These are phyloP conservation scores for Salinomyces thailandicus DNA, from an alignment of 2,329 filamentous ascomycete genomes.

Conservation along the genomic window DNA sequence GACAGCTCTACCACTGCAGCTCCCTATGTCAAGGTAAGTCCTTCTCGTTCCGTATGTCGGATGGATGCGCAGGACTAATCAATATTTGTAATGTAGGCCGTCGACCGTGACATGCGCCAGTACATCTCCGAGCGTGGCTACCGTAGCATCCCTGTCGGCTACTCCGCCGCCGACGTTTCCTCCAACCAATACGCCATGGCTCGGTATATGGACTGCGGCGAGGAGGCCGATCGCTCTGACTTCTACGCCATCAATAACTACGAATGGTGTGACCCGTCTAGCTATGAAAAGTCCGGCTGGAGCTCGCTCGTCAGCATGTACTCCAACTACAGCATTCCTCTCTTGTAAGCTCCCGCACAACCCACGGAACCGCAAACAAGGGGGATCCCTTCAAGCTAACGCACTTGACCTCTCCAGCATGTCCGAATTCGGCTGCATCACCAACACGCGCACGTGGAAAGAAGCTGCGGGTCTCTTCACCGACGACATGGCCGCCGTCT, in stretches of 20 bases:
- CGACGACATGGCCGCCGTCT: constrained; percentile 71
- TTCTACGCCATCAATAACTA: constrained; percentile 87
- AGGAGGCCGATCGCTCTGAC: constrained; percentile 63
- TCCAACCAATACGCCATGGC: constrained; percentile 77
- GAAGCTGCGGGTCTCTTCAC: constrained; percentile 72
- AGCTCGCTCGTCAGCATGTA: constrained; percentile 78
- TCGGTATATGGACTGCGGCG: constrained; percentile 82
- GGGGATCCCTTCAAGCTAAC: no score
- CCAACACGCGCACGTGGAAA: constrained; percentile 66
- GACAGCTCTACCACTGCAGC: constrained; percentile 50
- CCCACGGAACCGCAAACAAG: no score
- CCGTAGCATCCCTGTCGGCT: constrained; percentile 63
- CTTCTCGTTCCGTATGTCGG: no score
- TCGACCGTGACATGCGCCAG: constrained; percentile 68
- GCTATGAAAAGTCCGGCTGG: constrained; percentile 64
- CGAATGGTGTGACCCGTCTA: constrained; percentile 65
- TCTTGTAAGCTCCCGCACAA: constrained; percentile 61
- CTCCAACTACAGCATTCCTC: constrained; percentile 69
- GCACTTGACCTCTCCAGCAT: constrained; percentile 7
- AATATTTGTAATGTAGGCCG: constrained; percentile 41
- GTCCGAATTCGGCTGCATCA: constrained; percentile 85
- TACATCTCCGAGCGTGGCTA: constrained; percentile 62
- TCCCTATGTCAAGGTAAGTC: constrained; percentile 45
- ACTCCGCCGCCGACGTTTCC: constrained; percentile 73
- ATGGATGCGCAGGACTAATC: no score